A percentile compares a stretch with the other conserved stretches of the same genome.
Evolutionary conservation across 495 filamentous ascomycete species (phyloP).

Genomic region (Lichina pygmaea): DNA sequence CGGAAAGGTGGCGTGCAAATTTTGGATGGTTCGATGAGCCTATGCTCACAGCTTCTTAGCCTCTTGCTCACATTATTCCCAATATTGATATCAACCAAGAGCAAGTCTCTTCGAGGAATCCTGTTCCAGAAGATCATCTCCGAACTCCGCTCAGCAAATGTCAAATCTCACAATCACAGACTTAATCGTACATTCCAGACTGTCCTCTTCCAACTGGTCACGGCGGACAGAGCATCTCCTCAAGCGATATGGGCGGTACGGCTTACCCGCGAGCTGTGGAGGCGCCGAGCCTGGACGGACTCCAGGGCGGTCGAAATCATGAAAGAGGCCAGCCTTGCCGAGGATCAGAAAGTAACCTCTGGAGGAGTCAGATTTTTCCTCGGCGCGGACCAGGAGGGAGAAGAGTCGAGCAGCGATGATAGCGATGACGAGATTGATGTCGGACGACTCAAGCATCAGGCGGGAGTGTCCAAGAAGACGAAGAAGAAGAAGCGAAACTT

Average conservation of each 20-base stretch:
- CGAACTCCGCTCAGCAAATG: conserved; percentile 64
- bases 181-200: conserved; percentile 84
- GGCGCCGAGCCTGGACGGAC: conserved; percentile 69
- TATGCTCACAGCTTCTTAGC: conserved; percentile 8
- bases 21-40: not conserved
- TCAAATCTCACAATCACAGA: conserved; percentile 64
- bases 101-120: conserved; percentile 59
- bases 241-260: conserved; percentile 91
- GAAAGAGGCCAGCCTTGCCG: conserved; percentile 61
- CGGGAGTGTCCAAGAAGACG: conserved; percentile 82
- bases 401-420: conserved; percentile 75
- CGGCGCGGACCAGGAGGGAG: conserved; percentile 79
- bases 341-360: conserved; percentile 70
- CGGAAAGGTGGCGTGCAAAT: conserved; percentile 23
- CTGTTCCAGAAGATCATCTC: conserved; percentile 79
- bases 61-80: conserved; percentile 78
- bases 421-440: conserved; percentile 53
- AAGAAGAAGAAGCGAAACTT: conserved; percentile 58
- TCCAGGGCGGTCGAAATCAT: conserved; percentile 75
- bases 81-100: conserved; percentile 61
- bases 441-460: conserved; percentile 54
- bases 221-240: conserved; percentile 51
- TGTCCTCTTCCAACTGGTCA: conserved; percentile 72
- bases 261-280: conserved; percentile 69
- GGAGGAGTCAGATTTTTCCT: conserved; percentile 86